Conservation (phyloP, 345 rosid species). For the Turritis glabra region DNA sequence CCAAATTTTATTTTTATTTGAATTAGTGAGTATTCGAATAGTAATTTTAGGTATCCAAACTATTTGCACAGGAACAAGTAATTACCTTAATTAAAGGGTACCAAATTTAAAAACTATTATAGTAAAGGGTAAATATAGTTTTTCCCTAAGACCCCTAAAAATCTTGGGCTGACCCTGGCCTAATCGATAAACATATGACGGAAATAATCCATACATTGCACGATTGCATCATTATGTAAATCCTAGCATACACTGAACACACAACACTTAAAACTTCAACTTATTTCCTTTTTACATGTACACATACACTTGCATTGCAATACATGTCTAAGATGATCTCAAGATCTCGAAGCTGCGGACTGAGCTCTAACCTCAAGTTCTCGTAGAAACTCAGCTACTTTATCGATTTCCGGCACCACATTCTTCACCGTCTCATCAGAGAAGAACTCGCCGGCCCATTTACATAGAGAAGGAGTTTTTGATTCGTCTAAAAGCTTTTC, state of each 20-base stretch:
- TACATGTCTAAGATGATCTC: background rate
- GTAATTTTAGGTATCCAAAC: no score
- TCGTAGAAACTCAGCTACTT: constrained; percentile 59
- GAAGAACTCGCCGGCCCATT: constrained; percentile 61
- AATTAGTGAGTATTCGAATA: no score
- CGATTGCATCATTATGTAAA: background rate
- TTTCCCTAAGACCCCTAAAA: no score
- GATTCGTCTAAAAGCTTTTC: constrained; percentile 45
- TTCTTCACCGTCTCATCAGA: constrained; percentile 55
- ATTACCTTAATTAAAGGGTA: no score
- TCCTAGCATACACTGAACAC: background rate
- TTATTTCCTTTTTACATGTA: background rate
- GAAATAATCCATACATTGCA: background rate
- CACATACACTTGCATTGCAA: background rate
- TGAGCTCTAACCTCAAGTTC: constrained; percentile 23
- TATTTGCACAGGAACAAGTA: no score
- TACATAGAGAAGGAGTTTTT: constrained; percentile 47
- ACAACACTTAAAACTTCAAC: background rate
- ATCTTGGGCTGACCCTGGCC: background rate
- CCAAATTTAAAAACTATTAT: no score
- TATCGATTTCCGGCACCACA: constrained; percentile 64
- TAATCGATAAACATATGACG: background rate
- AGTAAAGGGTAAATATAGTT: no score
- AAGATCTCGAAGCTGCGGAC: constrained; percentile 11
- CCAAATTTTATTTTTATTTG: no score